Evolutionary conservation across 495 filamentous ascomycete species (phyloP).

Genomic region (Parathielavia hyrcaniae): DNA sequence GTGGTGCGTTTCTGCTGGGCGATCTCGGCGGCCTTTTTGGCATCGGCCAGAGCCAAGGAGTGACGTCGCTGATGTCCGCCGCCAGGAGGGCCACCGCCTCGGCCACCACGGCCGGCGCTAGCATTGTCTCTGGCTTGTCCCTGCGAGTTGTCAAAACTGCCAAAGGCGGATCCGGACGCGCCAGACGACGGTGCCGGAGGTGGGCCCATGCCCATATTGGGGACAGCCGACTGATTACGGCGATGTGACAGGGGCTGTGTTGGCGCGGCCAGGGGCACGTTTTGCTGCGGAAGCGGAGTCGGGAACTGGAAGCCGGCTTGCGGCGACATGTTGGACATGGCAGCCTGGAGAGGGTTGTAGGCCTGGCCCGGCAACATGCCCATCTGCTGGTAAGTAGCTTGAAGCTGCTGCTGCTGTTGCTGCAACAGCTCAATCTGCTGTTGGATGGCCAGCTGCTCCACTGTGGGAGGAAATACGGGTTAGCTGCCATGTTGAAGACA

Average conservation of each 20-base stretch:
- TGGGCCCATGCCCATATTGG: slow-evolving; percentile 87
- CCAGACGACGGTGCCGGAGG: slow-evolving; percentile 96
- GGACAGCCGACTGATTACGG: slow-evolving; percentile 94
- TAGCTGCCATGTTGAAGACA: slow-evolving; percentile 20
- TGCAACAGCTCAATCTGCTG: slow-evolving; percentile 98
- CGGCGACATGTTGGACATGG: slow-evolving; percentile 71
- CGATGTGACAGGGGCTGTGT: slow-evolving; percentile 79
- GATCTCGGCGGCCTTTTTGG: slow-evolving; percentile 93
- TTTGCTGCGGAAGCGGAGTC: slow-evolving; percentile 68
- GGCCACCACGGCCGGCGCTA: slow-evolving; percentile 64
- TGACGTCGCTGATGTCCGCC: slow-evolving; percentile 89
- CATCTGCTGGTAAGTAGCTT: slow-evolving; percentile 93
- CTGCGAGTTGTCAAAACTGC: slow-evolving; percentile 62
- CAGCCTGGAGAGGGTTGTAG: slow-evolving; percentile 60
- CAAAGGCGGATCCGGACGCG: slow-evolving; percentile 73
- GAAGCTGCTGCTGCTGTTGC: slow-evolving; percentile 97
- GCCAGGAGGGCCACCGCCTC: slow-evolving; percentile 59
- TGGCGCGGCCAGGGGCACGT: slow-evolving; percentile 66
- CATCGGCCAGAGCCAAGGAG: slow-evolving; percentile 88
- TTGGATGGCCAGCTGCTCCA: slow-evolving; percentile 98
- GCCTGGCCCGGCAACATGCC: slow-evolving; percentile 82
- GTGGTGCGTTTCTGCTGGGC: slow-evolving; percentile 96
- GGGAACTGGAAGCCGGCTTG: slow-evolving; percentile 89
- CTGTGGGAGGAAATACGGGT: slow-evolving; percentile 40
- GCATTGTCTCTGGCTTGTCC: slow-evolving; percentile 65